Evolutionary conservation across 148 eudicot genomes (phyloP).

Genomic region (Silene latifolia): DNA sequence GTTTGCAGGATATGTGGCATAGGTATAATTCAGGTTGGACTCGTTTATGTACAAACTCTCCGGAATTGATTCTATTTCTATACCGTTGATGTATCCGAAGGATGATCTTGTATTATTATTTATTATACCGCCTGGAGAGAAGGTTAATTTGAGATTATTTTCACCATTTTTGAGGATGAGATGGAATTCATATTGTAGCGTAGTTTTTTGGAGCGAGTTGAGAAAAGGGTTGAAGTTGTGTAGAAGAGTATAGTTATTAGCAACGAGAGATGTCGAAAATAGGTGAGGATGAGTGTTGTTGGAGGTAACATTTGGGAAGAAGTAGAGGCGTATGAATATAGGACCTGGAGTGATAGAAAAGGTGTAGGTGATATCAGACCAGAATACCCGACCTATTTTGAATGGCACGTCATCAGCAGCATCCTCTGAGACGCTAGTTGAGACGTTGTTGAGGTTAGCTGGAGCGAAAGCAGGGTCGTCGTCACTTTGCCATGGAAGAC

Average conservation of each 20-base stretch:
- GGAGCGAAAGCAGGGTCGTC: slow-evolving; percentile 23
- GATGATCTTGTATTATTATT: too few relatives aligned
- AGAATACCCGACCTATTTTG: slow-evolving; percentile 32
- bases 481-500: slow-evolving; percentile 37
- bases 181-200: background rate
- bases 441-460: background rate
- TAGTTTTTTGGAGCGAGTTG: background rate
- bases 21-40: too few relatives aligned
- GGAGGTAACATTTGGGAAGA: too few relatives aligned
- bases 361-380: slow-evolving; percentile 31
- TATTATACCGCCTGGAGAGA: slow-evolving; percentile 31
- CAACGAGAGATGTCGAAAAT: too few relatives aligned
- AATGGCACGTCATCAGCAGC: slow-evolving; percentile 17
- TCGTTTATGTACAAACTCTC: too few relatives aligned
- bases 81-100: too few relatives aligned
- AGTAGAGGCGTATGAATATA: too few relatives aligned
- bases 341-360: slow-evolving; percentile 37
- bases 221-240: slow-evolving; percentile 41
- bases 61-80: too few relatives aligned
- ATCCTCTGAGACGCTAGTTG: background rate
- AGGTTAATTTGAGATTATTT: slow-evolving; percentile 25
- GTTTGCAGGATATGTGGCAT: too few relatives aligned
- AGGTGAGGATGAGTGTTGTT: too few relatives aligned
- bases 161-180: slow-evolving; percentile 15
- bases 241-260: too few relatives aligned